Evolutionary conservation across 2,329 filamentous ascomycete genomes (phyloP), one percentile per base, ranked within the genome.

Genomic region (Exophiala spinifera): DNA sequence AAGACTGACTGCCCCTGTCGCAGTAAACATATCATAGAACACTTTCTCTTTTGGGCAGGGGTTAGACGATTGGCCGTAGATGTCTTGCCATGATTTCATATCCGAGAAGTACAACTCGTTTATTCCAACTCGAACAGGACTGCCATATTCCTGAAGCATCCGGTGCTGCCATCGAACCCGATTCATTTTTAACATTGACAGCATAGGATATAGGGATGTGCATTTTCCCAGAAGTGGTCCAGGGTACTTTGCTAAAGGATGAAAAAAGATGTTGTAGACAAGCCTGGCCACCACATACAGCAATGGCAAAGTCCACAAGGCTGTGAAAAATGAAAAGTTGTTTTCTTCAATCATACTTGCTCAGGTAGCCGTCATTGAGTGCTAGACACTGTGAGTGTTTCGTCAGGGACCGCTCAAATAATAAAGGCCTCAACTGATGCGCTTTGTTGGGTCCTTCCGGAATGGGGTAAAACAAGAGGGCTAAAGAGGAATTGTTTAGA

Each of bases 241-340:
- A 1, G 84, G 85, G 60, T 85, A 85, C 53, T 79, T 82, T 14
- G 82, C 78, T 8, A 87, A 70, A 3, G 85, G 84, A 64, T 87
- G 84, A 25, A 61, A 56, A 13, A n/a, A 56, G 5, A 45, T 39
- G 8, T 49, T 19, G 28, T 56, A 56, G 21, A 53, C 39, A 15
- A 49, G 15, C 40, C 37, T 11, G 4, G n/a, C 11, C 33, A 49
- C 17, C 4, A 40, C 20, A 25, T 19, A 49, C 15, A 45, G 15
- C 13, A 3, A 11, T 10, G 28, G 28, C 28, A 31, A 10, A 3
- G 28, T 31, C 28, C 28, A 31, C 7, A 31, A 6, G 7, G 28
- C 28, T n/a, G n/a, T n/a, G n/a, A n/a, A n/a, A n/a, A n/a, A n/a
- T n/a, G n/a, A n/a, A n/a, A n/a, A n/a, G n/a, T n/a, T n/a, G n/a